Percentiles rank a stretch among this genome's conserved stretches.
Evolutionary conservation across 306 rosid genomes (phyloP).

Genomic region (Rosa lucieae): DNA sequence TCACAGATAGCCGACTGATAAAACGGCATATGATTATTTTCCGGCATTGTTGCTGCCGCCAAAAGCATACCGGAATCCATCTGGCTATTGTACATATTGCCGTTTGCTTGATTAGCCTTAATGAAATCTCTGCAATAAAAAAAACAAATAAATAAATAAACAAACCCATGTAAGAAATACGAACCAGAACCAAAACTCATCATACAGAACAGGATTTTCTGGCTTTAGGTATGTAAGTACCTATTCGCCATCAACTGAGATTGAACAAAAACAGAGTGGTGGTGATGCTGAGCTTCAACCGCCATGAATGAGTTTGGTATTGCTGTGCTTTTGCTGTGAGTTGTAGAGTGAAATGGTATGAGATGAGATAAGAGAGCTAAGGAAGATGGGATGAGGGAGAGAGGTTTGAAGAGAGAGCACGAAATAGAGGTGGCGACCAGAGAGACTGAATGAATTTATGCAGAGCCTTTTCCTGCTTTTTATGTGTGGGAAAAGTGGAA

Average conservation of each 20-base stretch:
- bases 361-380: conserved; percentile 3
- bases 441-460: background rate
- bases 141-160: background rate
- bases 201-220: background rate
- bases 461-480: background rate
- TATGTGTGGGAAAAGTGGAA: conserved; percentile 37
- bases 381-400: conserved; percentile 23
- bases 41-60: conserved; percentile 40
- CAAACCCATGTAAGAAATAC: background rate
- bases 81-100: conserved; percentile 23
- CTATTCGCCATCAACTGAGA: conserved; percentile 53
- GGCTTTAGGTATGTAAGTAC: conserved; percentile 14
- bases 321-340: conserved; percentile 21
- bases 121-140: conserved; percentile 47
- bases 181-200: background rate
- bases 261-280: conserved; percentile 47
- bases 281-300: conserved; percentile 62
- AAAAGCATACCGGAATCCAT: conserved; percentile 40
- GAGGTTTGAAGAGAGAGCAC: conserved; percentile 33
- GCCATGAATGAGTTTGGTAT: conserved; percentile 57
- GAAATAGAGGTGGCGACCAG: conserved; percentile 40
- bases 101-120: conserved; percentile 22
- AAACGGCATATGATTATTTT: conserved; percentile 25
- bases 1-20: conserved; percentile 45
- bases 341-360: conserved; percentile 14